Evolutionary conservation across 495 filamentous ascomycete genomes (phyloP), one percentile per base, ranked within the genome.

Genomic region (Terfezia claveryi): DNA sequence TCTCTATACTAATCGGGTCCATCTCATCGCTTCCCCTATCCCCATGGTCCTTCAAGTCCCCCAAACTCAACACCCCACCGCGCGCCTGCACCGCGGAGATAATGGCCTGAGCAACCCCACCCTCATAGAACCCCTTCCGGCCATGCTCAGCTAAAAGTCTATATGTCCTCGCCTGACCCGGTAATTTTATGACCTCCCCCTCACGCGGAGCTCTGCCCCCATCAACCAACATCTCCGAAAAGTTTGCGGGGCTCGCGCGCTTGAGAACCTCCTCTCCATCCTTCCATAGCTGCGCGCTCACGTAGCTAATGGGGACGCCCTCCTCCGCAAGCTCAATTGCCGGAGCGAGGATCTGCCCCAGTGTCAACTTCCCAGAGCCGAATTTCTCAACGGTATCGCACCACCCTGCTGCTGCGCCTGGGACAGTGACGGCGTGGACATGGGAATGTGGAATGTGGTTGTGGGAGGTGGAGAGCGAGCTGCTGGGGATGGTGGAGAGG

Each of bases 401-500:
- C 91, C 92, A 98, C 2, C 92, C 91, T 8, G 88, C 92, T 10
- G 92, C 79, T 8, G 92, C 87, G 8, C 91, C 91, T 0, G 91
- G 91, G 0, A 85, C 82, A 2, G 87, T 93, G 0, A 84, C 84
- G 3, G 85, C 74, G 63, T 93, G 82, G 16, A 84, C 80, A 64
- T 79, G 87, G 36, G 70, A 65, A 74, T 84, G 77, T 12, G 87
- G 86, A 46, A 95, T 87, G 2, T 59, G 50, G 8, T 9, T 1
- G 5, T 27, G 11, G n/a, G 41, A 37, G 3, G 20, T 37, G 10
- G n/a, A 41, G 1, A 38, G 23, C 17, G 53, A 50, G 27, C 76
- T 80, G 14, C 80, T 77, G 8, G 72, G 71, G 16, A 91, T 54
- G 2, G 80, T 80, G 56, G 74, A 71, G 32, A 83, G 74, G 51